Conservation (phyloP, 495 filamentous ascomycete genomes). For the Penicillium robsamsonii region DNA sequence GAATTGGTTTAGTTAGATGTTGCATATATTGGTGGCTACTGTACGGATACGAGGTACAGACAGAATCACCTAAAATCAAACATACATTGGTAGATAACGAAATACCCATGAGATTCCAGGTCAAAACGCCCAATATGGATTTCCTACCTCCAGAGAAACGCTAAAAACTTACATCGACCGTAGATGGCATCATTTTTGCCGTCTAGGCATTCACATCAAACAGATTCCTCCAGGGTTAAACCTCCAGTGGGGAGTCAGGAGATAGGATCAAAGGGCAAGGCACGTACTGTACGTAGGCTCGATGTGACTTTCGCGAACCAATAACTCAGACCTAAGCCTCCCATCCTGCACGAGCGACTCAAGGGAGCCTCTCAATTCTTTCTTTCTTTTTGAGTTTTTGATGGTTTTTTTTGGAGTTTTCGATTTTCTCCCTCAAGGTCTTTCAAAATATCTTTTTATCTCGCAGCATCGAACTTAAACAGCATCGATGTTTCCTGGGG, state of each 20-base stretch:
- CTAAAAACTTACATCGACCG: constrained; percentile 23
- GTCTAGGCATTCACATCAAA: constrained; percentile 2
- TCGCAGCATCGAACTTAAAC: not conserved
- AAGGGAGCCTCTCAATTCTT: not conserved
- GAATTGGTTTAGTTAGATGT: not conserved
- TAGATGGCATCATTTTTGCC: constrained; percentile 15
- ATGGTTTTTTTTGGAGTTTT: not conserved
- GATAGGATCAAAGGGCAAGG: constrained; percentile 9
- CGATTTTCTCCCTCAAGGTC: not conserved
- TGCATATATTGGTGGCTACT: not conserved
- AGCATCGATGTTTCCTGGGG: constrained; percentile 5
- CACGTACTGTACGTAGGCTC: constrained; percentile 23
- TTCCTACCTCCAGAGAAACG: constrained; percentile 22
- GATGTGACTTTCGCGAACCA: constrained; percentile 1
- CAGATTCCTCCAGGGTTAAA: constrained; percentile 9
- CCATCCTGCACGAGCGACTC: constrained; percentile 3
- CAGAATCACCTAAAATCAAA: not conserved
- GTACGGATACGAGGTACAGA: not conserved
- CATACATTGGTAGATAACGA: constrained; percentile 6
- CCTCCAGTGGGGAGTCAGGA: not conserved
- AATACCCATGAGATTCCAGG: not conserved
- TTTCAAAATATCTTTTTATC: not conserved
- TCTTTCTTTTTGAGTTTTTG: not conserved
- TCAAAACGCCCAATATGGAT: constrained; percentile 2
- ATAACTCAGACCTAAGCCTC: constrained; percentile 3